Conservation (phyloP, 305 asterid genomes). For the Fraxinus nigra region DNA sequence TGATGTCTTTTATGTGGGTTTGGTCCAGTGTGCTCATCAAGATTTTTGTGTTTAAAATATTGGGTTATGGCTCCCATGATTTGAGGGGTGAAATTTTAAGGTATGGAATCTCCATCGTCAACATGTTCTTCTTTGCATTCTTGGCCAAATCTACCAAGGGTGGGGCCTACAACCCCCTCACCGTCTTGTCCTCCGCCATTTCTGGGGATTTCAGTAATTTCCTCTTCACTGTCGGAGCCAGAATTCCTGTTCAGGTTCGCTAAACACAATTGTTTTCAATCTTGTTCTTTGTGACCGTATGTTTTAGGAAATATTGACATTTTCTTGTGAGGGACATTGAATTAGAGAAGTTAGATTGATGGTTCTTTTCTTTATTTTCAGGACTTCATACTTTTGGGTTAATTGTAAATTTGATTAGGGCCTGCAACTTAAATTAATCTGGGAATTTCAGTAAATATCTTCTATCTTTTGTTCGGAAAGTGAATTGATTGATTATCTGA, state of each 20-base stretch:
- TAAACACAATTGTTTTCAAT: background rate
- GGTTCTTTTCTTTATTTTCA: background rate
- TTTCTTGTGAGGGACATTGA: background rate
- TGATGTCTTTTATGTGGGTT: conserved; percentile 71
- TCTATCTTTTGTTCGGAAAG: background rate
- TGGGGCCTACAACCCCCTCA: conserved; percentile 74
- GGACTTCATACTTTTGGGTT: background rate
- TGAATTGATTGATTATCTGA: background rate
- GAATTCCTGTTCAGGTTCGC: conserved; percentile 84
- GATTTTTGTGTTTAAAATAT: conserved; percentile 48
- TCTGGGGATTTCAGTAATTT: conserved; percentile 66
- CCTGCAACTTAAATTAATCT: background rate
- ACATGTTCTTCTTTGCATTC: conserved; percentile 73
- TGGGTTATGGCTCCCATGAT: conserved; percentile 53
- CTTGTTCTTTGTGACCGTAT: background rate
- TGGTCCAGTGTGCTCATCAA: conserved; percentile 68
- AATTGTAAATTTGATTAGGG: background rate
- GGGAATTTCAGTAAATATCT: background rate
- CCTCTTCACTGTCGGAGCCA: conserved; percentile 66
- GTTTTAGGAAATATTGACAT: background rate
- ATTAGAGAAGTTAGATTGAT: background rate
- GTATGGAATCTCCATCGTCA: conserved; percentile 44
- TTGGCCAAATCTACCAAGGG: conserved; percentile 51
- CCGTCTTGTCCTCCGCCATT: conserved; percentile 59
- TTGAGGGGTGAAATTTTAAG: conserved; percentile 57